phyloP scores from a whole-genome alignment of 208 protist species.

The Entamoeba dispar region DNA sequence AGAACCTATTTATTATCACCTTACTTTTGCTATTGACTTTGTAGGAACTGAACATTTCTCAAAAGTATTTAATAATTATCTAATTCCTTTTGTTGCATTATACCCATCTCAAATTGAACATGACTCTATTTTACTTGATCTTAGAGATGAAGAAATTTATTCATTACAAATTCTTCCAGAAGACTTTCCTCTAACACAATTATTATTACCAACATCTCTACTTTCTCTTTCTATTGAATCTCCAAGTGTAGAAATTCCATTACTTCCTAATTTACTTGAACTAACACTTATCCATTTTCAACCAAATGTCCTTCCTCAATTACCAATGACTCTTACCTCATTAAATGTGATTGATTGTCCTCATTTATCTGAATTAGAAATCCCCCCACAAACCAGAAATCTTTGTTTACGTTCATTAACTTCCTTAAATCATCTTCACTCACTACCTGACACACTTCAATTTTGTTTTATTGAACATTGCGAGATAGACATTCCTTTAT shows the following conservation, averaged over 20 bases:
- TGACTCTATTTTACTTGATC: background rate
- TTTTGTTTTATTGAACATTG: no score
- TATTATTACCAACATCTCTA: background rate
- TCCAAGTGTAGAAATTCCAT: background rate
- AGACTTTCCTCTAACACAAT: background rate
- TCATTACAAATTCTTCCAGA: background rate
- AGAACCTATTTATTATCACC: background rate
- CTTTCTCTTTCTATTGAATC: background rate
- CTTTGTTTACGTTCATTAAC: no score
- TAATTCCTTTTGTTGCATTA: background rate
- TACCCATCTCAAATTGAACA: background rate
- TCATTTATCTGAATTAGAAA: no score
- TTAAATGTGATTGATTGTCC: no score
- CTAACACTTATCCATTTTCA: background rate
- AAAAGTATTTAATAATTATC: background rate
- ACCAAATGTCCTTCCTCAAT: no score
- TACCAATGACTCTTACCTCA: no score
- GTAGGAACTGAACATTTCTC: background rate
- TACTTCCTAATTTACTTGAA: background rate
- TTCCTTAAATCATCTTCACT: no score
- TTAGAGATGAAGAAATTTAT: background rate
- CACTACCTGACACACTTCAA: no score
- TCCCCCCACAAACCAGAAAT: no score
- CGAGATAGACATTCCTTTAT: no score
- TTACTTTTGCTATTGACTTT: background rate